Evolutionary conservation across 345 rosid genomes (phyloP).

Genomic region (Salix brachista): DNA sequence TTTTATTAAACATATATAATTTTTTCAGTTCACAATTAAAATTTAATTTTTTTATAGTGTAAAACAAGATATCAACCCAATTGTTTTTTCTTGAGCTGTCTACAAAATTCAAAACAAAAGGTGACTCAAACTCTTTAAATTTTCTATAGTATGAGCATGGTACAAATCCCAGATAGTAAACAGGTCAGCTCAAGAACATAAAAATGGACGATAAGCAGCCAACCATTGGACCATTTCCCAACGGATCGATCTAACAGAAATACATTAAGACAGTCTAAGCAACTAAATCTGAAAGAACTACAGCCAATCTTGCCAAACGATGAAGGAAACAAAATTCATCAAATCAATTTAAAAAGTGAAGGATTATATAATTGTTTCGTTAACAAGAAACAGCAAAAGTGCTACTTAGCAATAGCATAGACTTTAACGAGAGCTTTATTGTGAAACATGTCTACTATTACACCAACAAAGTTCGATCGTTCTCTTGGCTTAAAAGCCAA

Average conservation of each 20-base stretch:
- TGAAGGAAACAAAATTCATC: not conserved
- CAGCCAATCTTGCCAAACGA: not conserved
- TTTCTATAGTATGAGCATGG: not conserved
- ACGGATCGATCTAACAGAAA: not conserved
- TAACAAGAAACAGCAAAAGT: not conserved
- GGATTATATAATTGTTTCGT: not conserved
- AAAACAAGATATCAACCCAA: too few relatives aligned
- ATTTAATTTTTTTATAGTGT: too few relatives aligned
- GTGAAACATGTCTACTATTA: not conserved
- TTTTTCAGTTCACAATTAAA: too few relatives aligned
- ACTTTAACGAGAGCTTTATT: not conserved
- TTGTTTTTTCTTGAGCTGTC: too few relatives aligned
- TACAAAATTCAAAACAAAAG: too few relatives aligned
- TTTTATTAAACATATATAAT: too few relatives aligned
- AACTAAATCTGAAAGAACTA: not conserved
- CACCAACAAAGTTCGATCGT: not conserved
- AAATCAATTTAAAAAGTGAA: not conserved
- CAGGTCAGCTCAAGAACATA: not conserved
- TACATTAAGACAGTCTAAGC: not conserved
- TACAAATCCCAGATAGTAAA: not conserved
- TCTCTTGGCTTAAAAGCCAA: not conserved
- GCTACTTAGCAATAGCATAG: not conserved
- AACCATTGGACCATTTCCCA: not conserved
- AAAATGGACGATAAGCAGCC: not conserved
- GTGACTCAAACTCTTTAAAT: too few relatives aligned